Percentiles rank a stretch among this genome's conserved stretches.
Conservation (phyloP, 495 filamentous ascomycete species). For the Neurospora terricola region DNA sequence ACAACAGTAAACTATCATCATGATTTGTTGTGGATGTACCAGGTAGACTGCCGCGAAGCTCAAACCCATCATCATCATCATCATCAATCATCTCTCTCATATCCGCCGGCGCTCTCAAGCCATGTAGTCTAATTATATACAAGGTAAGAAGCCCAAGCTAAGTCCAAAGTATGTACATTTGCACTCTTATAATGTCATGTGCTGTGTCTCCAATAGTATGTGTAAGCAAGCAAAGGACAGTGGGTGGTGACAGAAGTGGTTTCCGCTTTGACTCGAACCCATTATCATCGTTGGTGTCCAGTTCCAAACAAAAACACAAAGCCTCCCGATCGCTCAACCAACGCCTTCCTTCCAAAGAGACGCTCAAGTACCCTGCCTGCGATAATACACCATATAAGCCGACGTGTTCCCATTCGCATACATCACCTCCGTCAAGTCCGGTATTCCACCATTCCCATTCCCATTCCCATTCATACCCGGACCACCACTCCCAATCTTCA, state of each 20-base stretch:
- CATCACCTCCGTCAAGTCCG: conserved; percentile 13
- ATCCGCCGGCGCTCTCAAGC: not conserved
- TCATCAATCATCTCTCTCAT: not conserved
- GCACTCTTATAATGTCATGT: not conserved
- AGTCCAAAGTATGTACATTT: not conserved
- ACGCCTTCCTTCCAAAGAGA: not conserved
- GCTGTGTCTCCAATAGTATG: not conserved
- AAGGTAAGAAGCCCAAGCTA: not conserved
- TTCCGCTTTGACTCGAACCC: not conserved
- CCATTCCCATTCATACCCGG: not conserved
- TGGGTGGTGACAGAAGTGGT: not conserved
- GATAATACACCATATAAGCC: conserved; percentile 24
- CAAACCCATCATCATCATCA: not conserved
- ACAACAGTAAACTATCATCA: not conserved
- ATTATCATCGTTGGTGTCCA: not conserved
- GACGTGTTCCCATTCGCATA: conserved; percentile 10
- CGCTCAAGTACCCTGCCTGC: conserved; percentile 9
- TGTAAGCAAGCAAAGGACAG: not conserved
- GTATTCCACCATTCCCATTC: conserved; percentile 4
- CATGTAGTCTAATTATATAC: not conserved
- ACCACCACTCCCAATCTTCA: conserved; percentile 15
- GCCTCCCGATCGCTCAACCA: not conserved
- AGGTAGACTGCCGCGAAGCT: not conserved
- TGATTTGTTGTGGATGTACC: not conserved
- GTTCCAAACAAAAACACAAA: not conserved